phyloP scores from a whole-genome alignment of 2,329 filamentous ascomycete species.

The Ramularia collo-cygni region DNA sequence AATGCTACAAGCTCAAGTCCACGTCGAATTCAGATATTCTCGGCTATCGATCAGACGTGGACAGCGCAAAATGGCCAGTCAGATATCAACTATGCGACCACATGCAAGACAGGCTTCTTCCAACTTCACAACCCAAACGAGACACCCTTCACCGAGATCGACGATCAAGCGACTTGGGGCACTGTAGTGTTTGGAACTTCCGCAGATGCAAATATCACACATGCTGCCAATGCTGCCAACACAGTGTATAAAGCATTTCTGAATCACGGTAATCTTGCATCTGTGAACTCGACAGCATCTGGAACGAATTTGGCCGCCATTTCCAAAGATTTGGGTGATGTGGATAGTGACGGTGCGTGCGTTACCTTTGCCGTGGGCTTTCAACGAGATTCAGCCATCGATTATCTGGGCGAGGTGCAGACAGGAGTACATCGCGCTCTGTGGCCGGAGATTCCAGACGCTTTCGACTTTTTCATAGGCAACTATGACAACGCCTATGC shows the following conservation, averaged over 20 bases:
- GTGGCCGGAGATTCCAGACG: slow-evolving; percentile 18
- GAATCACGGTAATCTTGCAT: slow-evolving; percentile 7
- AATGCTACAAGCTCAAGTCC: slow-evolving; percentile 5
- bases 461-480: slow-evolving; percentile 18
- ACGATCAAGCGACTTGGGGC: slow-evolving; percentile 22
- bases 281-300: slow-evolving; percentile 1
- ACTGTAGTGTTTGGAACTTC: slow-evolving; percentile 18
- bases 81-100: slow-evolving; percentile 15
- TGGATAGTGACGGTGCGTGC: slow-evolving; percentile 3
- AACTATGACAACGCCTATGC: slow-evolving; percentile 13
- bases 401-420: slow-evolving; percentile 19
- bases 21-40: slow-evolving; percentile 26
- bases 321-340: slow-evolving; percentile 13
- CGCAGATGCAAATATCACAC: slow-evolving; percentile 3
- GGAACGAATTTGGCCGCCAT: slow-evolving; percentile 17
- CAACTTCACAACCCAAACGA: slow-evolving; percentile 20
- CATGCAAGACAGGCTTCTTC: slow-evolving; percentile 14
- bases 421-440: slow-evolving; percentile 22
- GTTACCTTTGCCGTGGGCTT: slow-evolving; percentile 22
- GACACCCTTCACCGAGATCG: slow-evolving; percentile 18
- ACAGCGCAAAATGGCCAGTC: slow-evolving; percentile 26
- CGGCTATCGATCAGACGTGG: slow-evolving; percentile 32
- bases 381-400: slow-evolving; percentile 18
- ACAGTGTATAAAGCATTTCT: slow-evolving; percentile 14
- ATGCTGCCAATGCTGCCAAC: slow-evolving; percentile 8